A percentile compares a stretch with the other conserved stretches of the same genome.
These are phyloP conservation scores for Tylopilus intermedius DNA, from an alignment of 768 basidiomycete genomes.

Conservation along the genomic window DNA sequence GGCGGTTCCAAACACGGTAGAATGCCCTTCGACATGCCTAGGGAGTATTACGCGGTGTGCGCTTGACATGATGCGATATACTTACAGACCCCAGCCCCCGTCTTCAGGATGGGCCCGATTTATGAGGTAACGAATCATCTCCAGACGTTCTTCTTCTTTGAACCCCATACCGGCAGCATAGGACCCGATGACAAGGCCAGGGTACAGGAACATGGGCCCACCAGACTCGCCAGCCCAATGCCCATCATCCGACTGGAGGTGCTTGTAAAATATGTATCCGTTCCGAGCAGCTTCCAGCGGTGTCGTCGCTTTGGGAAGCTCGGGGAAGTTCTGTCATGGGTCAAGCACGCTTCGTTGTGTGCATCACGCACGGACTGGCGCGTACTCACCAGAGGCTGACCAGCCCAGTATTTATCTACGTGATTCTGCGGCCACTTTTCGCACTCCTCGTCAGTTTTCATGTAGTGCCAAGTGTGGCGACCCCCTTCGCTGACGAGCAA, in stretches of 20 bases:
- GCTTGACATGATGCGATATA: neutral
- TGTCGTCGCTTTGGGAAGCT: no score
- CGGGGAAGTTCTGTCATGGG: no score
- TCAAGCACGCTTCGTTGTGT: neutral
- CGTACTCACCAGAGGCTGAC: constrained; percentile 59
- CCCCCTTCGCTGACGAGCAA: constrained; percentile 72
- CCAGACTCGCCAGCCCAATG: constrained; percentile 96
- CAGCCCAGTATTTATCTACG: constrained; percentile 87
- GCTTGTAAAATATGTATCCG: constrained; percentile 74
- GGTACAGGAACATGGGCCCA: constrained; percentile 81
- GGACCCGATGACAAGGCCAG: constrained; percentile 93
- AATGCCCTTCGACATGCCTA: constrained; percentile 90
- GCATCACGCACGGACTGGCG: neutral
- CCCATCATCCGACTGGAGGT: constrained; percentile 84
- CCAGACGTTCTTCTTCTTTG: constrained; percentile 72
- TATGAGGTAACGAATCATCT: constrained; percentile 89
- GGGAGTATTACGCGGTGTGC: neutral
- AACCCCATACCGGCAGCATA: constrained; percentile 84
- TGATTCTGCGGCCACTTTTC: constrained; percentile 70
- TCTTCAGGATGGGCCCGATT: constrained; percentile 76
- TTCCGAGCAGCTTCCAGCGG: no score
- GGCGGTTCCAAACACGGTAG: constrained; percentile 91
- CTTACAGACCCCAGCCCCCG: constrained; percentile 97
- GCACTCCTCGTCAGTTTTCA: constrained; percentile 58
- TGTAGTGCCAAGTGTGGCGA: constrained; percentile 82